Base-by-base conservation (phyloP, 78 protist species). In the Dictyostelium brefeldianum region DNA sequence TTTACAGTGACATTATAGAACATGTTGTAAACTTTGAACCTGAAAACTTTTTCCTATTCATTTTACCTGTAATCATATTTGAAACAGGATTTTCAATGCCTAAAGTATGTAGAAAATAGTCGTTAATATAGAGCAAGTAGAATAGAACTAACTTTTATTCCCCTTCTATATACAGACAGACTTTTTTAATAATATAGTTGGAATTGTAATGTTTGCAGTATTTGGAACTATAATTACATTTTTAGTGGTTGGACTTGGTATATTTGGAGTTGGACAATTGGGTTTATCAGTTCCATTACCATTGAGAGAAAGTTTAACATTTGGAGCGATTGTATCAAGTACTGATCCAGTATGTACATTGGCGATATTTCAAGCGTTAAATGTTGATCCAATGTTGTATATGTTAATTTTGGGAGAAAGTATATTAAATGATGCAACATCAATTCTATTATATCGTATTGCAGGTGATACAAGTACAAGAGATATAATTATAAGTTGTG, bases 271-370 rank as follows among this genome's bases (percentile, higher is more conserved):
- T 75, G 85, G 95, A 17, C 14, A 50, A 22, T 3, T 47, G 3
- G 90, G 90, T 14, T 14, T 36, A 11, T 81, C 90, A 18, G 17
- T 41, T 8, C 27, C 31, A 31, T 46, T 82, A 29, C 14, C 87
- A 31, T 14, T 67, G 9, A 73, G 43, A 50, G 90, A 90, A 48
- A 64, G 89, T 14, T 74, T 71, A 22, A 69, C 80, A 50, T 98
- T 97, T 67, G 99, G 98, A 4, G 89, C 99, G 2, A 94, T 98
- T 18, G 95, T 98, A 20, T 51, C 89, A 0, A 97, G 98, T 5
- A 97, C 97, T 11, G 99, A 98, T 81, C 99, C 99, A 4, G 99
- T 98, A 10, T 98, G 98, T 0, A 97, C 98, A 27, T 80, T 98
- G 46, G 97, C 99, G 29, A 90, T 97, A 46, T 95, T 98, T 41